These are phyloP conservation scores for Eucalyptus tenuipes DNA, from an alignment of 345 rosid species.

Conservation along the genomic window DNA sequence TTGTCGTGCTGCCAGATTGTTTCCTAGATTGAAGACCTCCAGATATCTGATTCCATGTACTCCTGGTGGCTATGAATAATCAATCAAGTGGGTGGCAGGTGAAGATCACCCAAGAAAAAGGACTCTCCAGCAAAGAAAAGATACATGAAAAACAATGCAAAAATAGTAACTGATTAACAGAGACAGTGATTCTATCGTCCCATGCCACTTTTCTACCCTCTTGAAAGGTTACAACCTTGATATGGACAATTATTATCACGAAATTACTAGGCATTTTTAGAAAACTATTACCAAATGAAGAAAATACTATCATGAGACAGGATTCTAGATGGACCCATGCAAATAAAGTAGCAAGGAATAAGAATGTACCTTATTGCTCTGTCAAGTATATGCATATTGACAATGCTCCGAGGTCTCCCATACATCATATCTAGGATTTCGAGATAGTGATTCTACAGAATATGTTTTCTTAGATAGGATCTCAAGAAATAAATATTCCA, in stretches of 20 bases:
- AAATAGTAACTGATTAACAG: background rate
- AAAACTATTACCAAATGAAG: background rate
- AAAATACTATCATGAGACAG: background rate
- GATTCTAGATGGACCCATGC: background rate
- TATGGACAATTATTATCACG: background rate
- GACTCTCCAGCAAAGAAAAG: background rate
- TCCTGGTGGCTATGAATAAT: background rate
- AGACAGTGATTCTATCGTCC: background rate
- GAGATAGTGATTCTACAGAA: slow-evolving; percentile 59
- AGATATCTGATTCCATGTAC: background rate
- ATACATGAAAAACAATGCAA: background rate
- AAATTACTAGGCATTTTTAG: background rate
- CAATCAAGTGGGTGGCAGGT: background rate
- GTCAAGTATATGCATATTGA: slow-evolving; percentile 58
- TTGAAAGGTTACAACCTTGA: background rate
- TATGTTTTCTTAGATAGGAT: background rate
- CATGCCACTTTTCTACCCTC: background rate
- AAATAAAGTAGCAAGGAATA: background rate
- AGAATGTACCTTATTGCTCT: slow-evolving; percentile 54
- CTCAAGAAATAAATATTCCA: background rate
- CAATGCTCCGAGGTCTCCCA: slow-evolving; percentile 45
- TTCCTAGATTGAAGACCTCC: background rate
- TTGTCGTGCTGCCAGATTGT: background rate
- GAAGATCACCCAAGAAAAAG: background rate
- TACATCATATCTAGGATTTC: slow-evolving; percentile 66